phyloP scores from a whole-genome alignment of 805 yeast genomes.

The Zygosaccharomyces pseudorouxii region DNA sequence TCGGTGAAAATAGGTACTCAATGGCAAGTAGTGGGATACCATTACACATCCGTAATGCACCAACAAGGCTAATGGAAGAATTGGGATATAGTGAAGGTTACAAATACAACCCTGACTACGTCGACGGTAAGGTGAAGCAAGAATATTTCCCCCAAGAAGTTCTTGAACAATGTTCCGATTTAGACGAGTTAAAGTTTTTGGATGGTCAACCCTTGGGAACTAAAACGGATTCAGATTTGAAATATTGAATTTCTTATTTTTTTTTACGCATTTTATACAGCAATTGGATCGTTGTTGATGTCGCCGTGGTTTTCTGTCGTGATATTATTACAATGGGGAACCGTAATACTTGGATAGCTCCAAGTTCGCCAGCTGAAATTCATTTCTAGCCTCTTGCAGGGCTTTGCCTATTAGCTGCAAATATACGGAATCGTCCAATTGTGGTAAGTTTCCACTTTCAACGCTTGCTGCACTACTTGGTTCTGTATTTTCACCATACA shows the following conservation, averaged over 20 bases:
- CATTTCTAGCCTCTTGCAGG: slow-evolving; percentile 44
- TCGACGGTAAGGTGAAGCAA: slow-evolving; percentile 69
- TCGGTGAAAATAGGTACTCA: slow-evolving; percentile 47
- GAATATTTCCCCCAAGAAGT: slow-evolving; percentile 67
- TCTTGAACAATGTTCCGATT: slow-evolving; percentile 20
- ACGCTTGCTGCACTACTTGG: slow-evolving; percentile 10
- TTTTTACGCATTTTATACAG: slow-evolving; percentile 4
- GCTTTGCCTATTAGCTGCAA: slow-evolving; percentile 43
- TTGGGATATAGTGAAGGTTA: slow-evolving; percentile 80
- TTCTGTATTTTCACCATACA: slow-evolving; percentile 7
- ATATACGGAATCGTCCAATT: slow-evolving; percentile 38
- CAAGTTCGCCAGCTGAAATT: slow-evolving; percentile 41
- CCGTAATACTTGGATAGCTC: slow-evolving; percentile 48
- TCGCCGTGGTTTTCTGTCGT: background rate
- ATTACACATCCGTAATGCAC: slow-evolving; percentile 87
- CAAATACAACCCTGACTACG: slow-evolving; percentile 81
- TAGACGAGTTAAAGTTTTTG: slow-evolving; percentile 45
- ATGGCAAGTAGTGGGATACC: slow-evolving; percentile 56
- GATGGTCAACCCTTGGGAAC: slow-evolving; percentile 52
- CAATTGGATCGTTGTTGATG: background rate
- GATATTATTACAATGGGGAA: slow-evolving; percentile 22
- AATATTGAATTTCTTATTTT: background rate
- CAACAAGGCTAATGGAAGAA: slow-evolving; percentile 85
- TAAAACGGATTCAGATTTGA: slow-evolving; percentile 40
- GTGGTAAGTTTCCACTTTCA: slow-evolving; percentile 24